Conservation (phyloP, 805 yeast genomes). For the Naumovozyma castellii region DNA sequence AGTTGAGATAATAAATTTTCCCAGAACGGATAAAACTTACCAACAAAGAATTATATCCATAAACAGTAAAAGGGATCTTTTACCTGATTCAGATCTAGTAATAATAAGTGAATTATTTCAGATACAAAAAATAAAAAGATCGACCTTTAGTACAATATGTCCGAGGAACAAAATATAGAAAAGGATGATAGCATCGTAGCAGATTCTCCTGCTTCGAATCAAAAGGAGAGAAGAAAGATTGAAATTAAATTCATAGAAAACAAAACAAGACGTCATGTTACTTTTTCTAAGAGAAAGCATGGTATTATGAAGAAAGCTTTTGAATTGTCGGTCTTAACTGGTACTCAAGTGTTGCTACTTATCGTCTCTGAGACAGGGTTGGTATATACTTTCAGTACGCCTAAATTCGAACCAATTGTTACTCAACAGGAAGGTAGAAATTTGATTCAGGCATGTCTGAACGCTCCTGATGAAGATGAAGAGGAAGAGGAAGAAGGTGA, state of each 20-base stretch:
- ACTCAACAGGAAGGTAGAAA: constrained; percentile 95
- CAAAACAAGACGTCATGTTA: constrained; percentile 92
- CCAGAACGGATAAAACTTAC: background rate
- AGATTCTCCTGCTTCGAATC: background rate
- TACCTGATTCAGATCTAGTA: too few species aligned
- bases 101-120: too few species aligned
- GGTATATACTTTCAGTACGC: constrained; percentile 95
- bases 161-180: background rate
- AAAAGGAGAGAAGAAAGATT: constrained; percentile 69
- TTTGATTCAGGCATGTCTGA: constrained; percentile 89
- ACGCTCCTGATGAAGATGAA: constrained; percentile 81
- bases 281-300: constrained; percentile 94
- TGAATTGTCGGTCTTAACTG: constrained; percentile 89
- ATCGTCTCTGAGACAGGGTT: constrained; percentile 96
- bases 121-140: too few species aligned
- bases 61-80: background rate
- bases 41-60: too few species aligned
- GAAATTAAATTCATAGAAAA: constrained; percentile 95
- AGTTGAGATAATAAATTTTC: too few species aligned
- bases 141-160: too few species aligned
- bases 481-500: constrained; percentile 50
- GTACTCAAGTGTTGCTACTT: constrained; percentile 86
- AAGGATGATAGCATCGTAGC: background rate
- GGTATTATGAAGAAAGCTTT: constrained; percentile 98
- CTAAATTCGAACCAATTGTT: constrained; percentile 92